Percentiles rank a stretch among this genome's conserved stretches.
Conservation (phyloP, 257 asterid genomes). For the Solanum commersonii region DNA sequence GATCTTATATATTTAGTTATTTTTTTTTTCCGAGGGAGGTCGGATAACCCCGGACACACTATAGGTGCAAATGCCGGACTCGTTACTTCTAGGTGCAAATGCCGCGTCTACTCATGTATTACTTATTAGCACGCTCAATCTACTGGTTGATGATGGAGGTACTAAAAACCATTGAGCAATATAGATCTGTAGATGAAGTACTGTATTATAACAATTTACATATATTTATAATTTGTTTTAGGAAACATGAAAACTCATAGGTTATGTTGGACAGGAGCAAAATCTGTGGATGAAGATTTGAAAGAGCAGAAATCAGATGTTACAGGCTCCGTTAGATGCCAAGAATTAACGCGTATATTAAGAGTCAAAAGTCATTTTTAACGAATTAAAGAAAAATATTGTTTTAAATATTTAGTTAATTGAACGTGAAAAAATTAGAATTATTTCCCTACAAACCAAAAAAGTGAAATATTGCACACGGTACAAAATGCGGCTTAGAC, state of each 20-base stretch:
- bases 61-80: no score
- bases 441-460: not conserved
- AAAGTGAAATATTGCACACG: not conserved
- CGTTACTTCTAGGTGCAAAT: not conserved
- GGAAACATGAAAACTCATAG: not conserved
- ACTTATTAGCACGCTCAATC: not conserved
- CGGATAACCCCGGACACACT: no score
- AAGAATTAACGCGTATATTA: not conserved
- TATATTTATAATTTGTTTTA: not conserved
- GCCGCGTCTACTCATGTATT: not conserved
- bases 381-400: not conserved
- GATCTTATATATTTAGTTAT: no score
- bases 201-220: not conserved
- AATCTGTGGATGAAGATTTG: not conserved
- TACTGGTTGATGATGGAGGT: no score
- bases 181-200: not conserved
- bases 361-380: not conserved
- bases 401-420: not conserved
- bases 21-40: no score
- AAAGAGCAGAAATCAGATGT: not conserved
- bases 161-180: not conserved
- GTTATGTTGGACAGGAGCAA: not conserved
- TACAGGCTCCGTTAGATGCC: not conserved
- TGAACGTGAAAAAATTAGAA: not conserved
- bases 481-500: not conserved